These are phyloP conservation scores for Kazachstania martiniae DNA, from an alignment of 805 yeast species.

Conservation along the genomic window DNA sequence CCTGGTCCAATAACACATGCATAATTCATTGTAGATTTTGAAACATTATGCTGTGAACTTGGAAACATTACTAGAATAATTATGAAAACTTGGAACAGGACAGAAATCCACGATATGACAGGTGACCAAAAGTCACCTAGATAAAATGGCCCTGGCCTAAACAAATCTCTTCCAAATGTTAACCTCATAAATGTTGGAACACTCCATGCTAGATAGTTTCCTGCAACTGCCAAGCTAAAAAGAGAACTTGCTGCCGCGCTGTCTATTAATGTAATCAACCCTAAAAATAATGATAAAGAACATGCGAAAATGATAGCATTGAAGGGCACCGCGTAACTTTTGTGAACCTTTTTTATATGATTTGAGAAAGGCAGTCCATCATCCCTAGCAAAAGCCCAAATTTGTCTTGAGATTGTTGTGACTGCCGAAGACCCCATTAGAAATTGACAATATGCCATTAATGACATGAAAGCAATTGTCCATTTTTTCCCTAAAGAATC, in stretches of 20 bases:
- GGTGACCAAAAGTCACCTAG: conserved; percentile 42
- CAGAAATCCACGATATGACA: conserved; percentile 37
- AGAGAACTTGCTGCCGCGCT: conserved; percentile 35
- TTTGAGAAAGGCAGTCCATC: conserved; percentile 58
- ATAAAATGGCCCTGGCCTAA: conserved; percentile 58
- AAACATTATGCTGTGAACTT: conserved; percentile 22
- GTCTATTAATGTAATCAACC: conserved; percentile 32
- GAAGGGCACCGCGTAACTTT: conserved; percentile 48
- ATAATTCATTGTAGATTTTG: conserved; percentile 52
- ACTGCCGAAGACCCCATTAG: conserved; percentile 55
- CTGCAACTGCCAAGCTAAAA: conserved; percentile 34
- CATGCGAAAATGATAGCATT: conserved; percentile 44
- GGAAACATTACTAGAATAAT: conserved; percentile 58
- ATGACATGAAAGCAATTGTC: conserved; percentile 55
- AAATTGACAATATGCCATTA: conserved; percentile 51
- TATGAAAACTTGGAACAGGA: conserved; percentile 40
- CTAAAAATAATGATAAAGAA: conserved; percentile 28
- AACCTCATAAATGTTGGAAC: conserved; percentile 30
- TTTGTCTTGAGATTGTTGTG: conserved; percentile 57
- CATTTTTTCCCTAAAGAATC: conserved; percentile 53
- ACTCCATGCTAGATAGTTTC: conserved; percentile 34
- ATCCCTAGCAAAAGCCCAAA: conserved; percentile 71
- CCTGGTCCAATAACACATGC: conserved; percentile 56
- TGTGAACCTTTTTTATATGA: conserved; percentile 46
- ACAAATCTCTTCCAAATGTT: conserved; percentile 38